Evolutionary conservation across 768 basidiomycete species (phyloP).

Genomic region (Imleria badia): DNA sequence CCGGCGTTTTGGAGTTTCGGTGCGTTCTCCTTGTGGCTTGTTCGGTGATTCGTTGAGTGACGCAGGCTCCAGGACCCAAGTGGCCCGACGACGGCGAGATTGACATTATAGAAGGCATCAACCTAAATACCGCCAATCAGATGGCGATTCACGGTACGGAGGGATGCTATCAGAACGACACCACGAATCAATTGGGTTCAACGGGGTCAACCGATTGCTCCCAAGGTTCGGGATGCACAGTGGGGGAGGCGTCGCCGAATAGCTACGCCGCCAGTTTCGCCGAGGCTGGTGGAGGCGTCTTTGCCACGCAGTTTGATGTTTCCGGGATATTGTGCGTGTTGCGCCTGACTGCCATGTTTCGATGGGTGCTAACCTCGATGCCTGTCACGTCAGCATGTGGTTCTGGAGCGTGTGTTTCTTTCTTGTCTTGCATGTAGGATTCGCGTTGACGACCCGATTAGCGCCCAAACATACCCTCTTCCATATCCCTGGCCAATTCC

Average conservation of each 20-base stretch:
- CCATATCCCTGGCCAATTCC: constrained; percentile 32
- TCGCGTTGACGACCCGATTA: constrained; percentile 21
- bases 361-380: background rate
- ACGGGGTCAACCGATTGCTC: constrained; percentile 26
- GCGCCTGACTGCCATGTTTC: background rate
- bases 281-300: constrained; percentile 57
- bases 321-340: constrained; percentile 48
- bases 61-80: constrained; percentile 12
- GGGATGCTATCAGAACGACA: constrained; percentile 37
- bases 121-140: constrained; percentile 50
- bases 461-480: constrained; percentile 39
- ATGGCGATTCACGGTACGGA: constrained; percentile 53
- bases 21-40: constrained; percentile 1
- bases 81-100: constrained; percentile 54
- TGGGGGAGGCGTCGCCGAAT: constrained; percentile 30
- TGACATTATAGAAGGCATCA: constrained; percentile 64
- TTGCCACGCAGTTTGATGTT: constrained; percentile 66
- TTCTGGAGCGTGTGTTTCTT: constrained; percentile 44
- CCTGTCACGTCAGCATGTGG: constrained; percentile 39
- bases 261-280: constrained; percentile 27
- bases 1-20: constrained; percentile 35
- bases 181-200: constrained; percentile 33
- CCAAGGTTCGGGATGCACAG: constrained; percentile 29
- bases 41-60: background rate
- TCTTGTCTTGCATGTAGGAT: background rate